phyloP scores from a whole-genome alignment of 129 eudicot genomes.

The Chrysanthemum seticuspe region DNA sequence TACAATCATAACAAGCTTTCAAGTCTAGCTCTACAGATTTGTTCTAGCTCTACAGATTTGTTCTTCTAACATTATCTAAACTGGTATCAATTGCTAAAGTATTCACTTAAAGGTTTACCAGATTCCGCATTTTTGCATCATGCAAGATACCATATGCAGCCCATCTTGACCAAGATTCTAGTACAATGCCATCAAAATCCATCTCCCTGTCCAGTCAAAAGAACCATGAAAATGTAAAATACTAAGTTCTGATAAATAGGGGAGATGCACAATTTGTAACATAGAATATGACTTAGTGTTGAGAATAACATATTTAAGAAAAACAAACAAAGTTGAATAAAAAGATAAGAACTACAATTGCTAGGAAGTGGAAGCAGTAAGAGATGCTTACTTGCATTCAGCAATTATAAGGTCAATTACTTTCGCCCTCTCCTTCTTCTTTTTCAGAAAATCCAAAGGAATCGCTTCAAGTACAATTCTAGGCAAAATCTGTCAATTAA shows the following conservation, averaged over 20 bases:
- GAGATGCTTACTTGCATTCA: conserved; percentile 80
- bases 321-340: background rate
- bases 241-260: conserved; percentile 1
- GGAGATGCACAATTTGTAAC: background rate
- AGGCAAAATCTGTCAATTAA: conserved; percentile 62
- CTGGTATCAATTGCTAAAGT: background rate
- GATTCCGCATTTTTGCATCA: conserved; percentile 70
- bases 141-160: conserved; percentile 85
- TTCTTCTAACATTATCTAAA: conserved; percentile 18
- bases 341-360: background rate
- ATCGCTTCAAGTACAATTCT: conserved; percentile 87
- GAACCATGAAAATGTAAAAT: conserved; percentile 14
- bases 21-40: too few relatives aligned
- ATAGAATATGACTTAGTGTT: too few relatives aligned
- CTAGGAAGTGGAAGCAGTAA: conserved; percentile 11
- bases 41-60: background rate
- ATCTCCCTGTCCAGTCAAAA: conserved; percentile 57
- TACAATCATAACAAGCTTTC: background rate
- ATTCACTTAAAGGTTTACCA: conserved; percentile 42
- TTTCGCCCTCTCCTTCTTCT: conserved; percentile 73
- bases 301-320: background rate
- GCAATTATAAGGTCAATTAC: conserved; percentile 64
- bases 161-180: conserved; percentile 99
- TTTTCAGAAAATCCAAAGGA: conserved; percentile 61
- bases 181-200: conserved; percentile 90